Evolutionary conservation across 1,139 yeast genomes (phyloP).

Genomic region (Pichia sp.): DNA sequence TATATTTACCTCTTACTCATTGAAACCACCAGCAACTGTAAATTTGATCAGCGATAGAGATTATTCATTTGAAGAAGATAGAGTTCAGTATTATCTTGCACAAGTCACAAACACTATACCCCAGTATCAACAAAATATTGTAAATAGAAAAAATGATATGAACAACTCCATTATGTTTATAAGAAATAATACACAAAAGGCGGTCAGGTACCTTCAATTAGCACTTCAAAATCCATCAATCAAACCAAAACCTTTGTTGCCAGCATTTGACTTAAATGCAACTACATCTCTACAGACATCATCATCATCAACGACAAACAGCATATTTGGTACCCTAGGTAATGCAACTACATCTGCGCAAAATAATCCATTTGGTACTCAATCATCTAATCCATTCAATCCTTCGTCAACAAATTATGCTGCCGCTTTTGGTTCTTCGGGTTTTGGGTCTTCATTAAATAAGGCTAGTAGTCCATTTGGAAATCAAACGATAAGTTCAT

Average conservation of each 20-base stretch:
- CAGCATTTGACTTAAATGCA: conserved; percentile 24
- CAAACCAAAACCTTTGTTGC: conserved; percentile 37
- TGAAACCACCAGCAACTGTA: conserved; percentile 33
- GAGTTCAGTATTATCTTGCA: conserved; percentile 44
- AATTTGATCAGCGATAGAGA: conserved; percentile 51
- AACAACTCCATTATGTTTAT: conserved; percentile 37
- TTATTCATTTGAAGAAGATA: conserved; percentile 49
- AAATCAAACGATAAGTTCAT: conserved; percentile 7
- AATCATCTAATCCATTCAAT: conserved; percentile 7
- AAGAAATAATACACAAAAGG: conserved; percentile 38
- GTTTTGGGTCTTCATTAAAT: conserved; percentile 14
- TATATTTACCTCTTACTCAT: conserved; percentile 34
- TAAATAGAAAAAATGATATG: conserved; percentile 43
- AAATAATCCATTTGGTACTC: conserved; percentile 18
- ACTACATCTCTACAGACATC: background rate
- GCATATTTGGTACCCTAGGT: conserved; percentile 8
- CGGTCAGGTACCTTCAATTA: conserved; percentile 52
- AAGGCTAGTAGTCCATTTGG: conserved; percentile 14
- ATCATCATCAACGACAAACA: background rate
- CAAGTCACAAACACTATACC: conserved; percentile 32
- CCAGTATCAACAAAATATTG: conserved; percentile 37
- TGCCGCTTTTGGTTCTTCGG: conserved; percentile 13
- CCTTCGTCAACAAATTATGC: conserved; percentile 18
- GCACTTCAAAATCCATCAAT: conserved; percentile 35
- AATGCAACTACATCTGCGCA: background rate